Evolutionary conservation across 2,329 filamentous ascomycete species (phyloP).

Genomic region (Ceratocystis ficicola): DNA sequence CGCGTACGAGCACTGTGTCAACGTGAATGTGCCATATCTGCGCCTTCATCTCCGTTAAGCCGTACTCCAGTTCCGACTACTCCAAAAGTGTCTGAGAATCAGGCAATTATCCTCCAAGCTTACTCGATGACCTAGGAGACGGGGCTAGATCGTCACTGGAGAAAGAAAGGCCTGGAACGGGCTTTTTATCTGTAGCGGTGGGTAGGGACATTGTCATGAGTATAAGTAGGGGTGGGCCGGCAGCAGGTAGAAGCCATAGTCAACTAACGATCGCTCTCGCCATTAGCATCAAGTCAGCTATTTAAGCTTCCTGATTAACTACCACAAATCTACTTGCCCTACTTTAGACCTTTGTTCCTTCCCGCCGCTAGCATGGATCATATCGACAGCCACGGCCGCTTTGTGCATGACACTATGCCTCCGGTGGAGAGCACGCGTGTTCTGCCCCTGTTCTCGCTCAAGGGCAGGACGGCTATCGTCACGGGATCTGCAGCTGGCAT

Average conservation of each 20-base stretch:
- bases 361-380: slow-evolving; percentile 30
- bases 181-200: not conserved
- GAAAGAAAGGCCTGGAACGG: not conserved
- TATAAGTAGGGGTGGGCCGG: not conserved
- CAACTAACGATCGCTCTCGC: too few species aligned
- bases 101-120: too few species aligned
- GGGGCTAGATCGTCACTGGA: too few species aligned
- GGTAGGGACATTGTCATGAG: not conserved
- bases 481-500: slow-evolving; percentile 25
- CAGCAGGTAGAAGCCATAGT: not conserved
- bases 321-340: not conserved
- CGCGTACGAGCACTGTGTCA: not conserved
- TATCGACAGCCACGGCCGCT: slow-evolving; percentile 37
- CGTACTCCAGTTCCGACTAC: not conserved
- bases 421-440: slow-evolving; percentile 39
- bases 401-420: slow-evolving; percentile 45
- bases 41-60: not conserved
- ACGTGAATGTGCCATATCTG: not conserved
- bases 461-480: slow-evolving; percentile 33
- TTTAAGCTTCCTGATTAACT: too few species aligned
- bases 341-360: not conserved
- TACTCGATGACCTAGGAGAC: too few species aligned
- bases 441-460: slow-evolving; percentile 55
- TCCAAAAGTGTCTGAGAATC: too few species aligned
- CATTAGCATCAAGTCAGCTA: too few species aligned